These are phyloP conservation scores for Penicillium ochrochloron DNA, from an alignment of 495 filamentous ascomycete genomes.

Conservation along the genomic window DNA sequence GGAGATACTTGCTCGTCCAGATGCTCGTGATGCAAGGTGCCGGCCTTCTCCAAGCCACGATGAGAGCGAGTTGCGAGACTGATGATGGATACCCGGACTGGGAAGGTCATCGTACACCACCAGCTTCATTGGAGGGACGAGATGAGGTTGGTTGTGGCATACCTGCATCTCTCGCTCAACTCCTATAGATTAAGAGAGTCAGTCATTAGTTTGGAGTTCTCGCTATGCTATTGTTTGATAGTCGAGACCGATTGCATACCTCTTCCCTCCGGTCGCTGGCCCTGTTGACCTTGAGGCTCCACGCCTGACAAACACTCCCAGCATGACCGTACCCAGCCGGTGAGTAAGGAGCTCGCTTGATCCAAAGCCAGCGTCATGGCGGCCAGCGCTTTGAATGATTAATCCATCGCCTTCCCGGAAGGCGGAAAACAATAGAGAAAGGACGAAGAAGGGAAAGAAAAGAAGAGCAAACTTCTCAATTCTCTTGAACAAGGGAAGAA, in stretches of 20 bases:
- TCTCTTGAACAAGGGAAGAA: conserved; percentile 13
- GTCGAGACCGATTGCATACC: conserved; percentile 28
- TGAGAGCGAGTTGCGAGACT: conserved; percentile 39
- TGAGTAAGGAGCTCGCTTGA: conserved; percentile 48
- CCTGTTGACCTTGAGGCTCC: conserved; percentile 33
- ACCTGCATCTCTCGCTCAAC: conserved; percentile 53
- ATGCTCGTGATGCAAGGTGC: conserved; percentile 51
- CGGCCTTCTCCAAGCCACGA: conserved; percentile 49
- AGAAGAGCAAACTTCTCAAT: background rate
- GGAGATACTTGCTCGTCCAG: conserved; percentile 56
- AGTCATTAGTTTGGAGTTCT: conserved; percentile 2
- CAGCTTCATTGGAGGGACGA: conserved; percentile 52
- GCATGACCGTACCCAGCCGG: conserved; percentile 51
- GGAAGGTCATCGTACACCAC: conserved; percentile 47
- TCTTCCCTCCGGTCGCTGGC: conserved; percentile 28
- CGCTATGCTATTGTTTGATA: background rate
- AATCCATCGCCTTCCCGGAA: conserved; percentile 38
- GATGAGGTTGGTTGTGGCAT: conserved; percentile 55
- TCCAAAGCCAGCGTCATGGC: conserved; percentile 49
- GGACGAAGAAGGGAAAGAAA: conserved; percentile 16
- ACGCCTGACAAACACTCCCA: conserved; percentile 39
- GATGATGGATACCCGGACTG: conserved; percentile 33
- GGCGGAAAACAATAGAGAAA: conserved; percentile 15
- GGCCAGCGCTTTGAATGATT: conserved; percentile 44
- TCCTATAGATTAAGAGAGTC: conserved; percentile 21